Evolutionary conservation across 164 flowering plant genomes (phyloP).

Genomic region (Hamamelis virginiana): DNA sequence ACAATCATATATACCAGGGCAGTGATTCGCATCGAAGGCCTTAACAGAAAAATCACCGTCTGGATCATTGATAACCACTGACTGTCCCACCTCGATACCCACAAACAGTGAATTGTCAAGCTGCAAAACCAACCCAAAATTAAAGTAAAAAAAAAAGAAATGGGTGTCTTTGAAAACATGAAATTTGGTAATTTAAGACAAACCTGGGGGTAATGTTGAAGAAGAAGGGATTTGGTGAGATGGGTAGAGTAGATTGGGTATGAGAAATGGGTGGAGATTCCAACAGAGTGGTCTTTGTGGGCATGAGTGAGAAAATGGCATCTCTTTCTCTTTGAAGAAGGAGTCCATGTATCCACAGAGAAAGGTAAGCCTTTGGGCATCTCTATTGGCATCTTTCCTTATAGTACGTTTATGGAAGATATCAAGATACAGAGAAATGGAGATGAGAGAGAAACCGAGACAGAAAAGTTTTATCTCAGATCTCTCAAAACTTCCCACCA

Average conservation of each 20-base stretch:
- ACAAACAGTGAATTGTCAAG: constrained; percentile 41
- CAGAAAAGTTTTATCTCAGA: not conserved
- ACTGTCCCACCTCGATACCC: constrained; percentile 50
- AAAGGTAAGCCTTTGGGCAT: constrained; percentile 83
- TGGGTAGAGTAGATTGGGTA: constrained; percentile 69
- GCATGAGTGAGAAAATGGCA: constrained; percentile 85
- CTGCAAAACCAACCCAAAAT: constrained; percentile 20
- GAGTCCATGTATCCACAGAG: constrained; percentile 83
- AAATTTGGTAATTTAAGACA: not conserved
- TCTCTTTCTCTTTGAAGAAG: constrained; percentile 48
- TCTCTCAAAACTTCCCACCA: not conserved
- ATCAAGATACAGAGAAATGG: too few species aligned
- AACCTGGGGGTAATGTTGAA: constrained; percentile 61
- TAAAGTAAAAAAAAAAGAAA: not conserved
- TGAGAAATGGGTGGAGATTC: constrained; percentile 42
- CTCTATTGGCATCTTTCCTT: constrained; percentile 65
- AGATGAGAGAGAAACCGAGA: not conserved
- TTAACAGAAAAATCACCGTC: constrained; percentile 63
- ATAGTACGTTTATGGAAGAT: too few species aligned
- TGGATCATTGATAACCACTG: constrained; percentile 53
- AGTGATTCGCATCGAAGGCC: constrained; percentile 90
- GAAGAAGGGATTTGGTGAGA: constrained; percentile 55
- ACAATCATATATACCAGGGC: constrained; percentile 47
- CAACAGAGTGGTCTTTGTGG: constrained; percentile 69
- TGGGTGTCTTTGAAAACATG: not conserved